Evolutionary conservation across 176 grass and related monocot genomes (phyloP), one percentile per base, ranked within the genome.

Genomic region (Juncus inflexus): DNA sequence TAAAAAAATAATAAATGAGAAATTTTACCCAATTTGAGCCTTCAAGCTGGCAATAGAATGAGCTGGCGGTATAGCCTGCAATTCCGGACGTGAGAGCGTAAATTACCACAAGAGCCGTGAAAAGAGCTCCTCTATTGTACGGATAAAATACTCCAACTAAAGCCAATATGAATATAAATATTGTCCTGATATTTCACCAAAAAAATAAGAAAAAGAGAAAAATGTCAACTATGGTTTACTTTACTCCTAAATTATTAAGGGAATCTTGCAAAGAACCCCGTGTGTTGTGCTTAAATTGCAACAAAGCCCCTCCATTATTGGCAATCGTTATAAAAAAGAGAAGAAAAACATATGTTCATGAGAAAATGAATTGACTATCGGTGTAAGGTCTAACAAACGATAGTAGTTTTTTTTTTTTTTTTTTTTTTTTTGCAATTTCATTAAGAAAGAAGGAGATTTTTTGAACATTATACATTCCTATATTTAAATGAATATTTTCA

Each of bases 101-200:
- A 77, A 96, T 96, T 37, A 96, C 92, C 3, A 96, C 92, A 79
- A 96, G 57, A 52, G 92, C 92, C 62, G 92, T 96, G 60, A 96
- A 96, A 69, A 96, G 79, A 50, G 92, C 87, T 78, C 92, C 92
- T 37, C 92, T 79, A 60, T 96, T 96, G 74, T 96, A 96, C 6
- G 92, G 92, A 77, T 96, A 96, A 82, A 96, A 96, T 60, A 96
- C 92, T 55, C 92, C 92, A 50, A 96, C 84, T 12, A 96, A 77
- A 59, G 92, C 84, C 80, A 96, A 84, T 66, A 96, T 70, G 77
- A 96, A 91, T 83, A 96, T 96, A 71, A 96, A 96, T 36, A 86
- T 90, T 35, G 92, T 91, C 68, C 92, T 96, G 82, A 58, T 76
- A 15, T 69, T 58, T 15, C 43, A 35, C 52, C 51, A 40, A n/a